A percentile compares a stretch with the other conserved stretches of the same genome.
These are phyloP conservation scores for Caloboletus inedulis DNA, from an alignment of 1,284 basidiomycete genomes.

Conservation along the genomic window DNA sequence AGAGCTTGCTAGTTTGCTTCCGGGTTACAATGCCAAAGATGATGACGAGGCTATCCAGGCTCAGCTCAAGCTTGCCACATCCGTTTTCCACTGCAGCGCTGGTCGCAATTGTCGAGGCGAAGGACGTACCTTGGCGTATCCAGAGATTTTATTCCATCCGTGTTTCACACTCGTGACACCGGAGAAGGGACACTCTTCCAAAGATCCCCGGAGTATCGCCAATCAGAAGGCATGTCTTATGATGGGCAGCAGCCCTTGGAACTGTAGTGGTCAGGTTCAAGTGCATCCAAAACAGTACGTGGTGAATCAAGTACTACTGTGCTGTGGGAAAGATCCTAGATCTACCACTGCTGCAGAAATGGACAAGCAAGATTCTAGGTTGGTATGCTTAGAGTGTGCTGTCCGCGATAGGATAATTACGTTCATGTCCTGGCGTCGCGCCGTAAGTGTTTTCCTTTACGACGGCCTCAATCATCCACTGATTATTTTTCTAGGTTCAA, in stretches of 20 bases:
- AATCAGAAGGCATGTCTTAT: constrained; percentile 20
- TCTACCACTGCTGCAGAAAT: constrained; percentile 28
- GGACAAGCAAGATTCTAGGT: constrained; percentile 21
- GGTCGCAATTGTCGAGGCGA: constrained; percentile 18
- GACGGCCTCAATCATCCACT: not conserved
- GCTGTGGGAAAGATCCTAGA: constrained; percentile 25
- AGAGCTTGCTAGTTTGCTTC: constrained; percentile 29
- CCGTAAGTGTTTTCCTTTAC: constrained; percentile 12
- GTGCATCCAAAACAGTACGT: constrained; percentile 21
- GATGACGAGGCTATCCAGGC: constrained; percentile 20
- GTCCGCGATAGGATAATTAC: constrained; percentile 3
- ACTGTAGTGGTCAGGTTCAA: constrained; percentile 24
- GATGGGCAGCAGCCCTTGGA: constrained; percentile 35
- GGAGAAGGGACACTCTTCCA: constrained; percentile 11
- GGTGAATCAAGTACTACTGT: constrained; percentile 18
- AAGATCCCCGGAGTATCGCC: constrained; percentile 24
- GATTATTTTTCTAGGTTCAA: constrained; percentile 16
- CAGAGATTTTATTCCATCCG: constrained; percentile 31
- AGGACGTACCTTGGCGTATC: constrained; percentile 21
- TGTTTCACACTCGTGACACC: constrained; percentile 25
- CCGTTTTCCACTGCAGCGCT: constrained; percentile 26
- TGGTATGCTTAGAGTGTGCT: constrained; percentile 22
- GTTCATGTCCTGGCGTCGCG: constrained; percentile 27
- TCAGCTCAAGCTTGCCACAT: constrained; percentile 30
- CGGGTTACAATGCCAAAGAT: constrained; percentile 18